A percentile compares a stretch with the other conserved stretches of the same genome.
Conservation (phyloP, 2,329 filamentous ascomycete genomes). For the Cercospora berteroae region DNA sequence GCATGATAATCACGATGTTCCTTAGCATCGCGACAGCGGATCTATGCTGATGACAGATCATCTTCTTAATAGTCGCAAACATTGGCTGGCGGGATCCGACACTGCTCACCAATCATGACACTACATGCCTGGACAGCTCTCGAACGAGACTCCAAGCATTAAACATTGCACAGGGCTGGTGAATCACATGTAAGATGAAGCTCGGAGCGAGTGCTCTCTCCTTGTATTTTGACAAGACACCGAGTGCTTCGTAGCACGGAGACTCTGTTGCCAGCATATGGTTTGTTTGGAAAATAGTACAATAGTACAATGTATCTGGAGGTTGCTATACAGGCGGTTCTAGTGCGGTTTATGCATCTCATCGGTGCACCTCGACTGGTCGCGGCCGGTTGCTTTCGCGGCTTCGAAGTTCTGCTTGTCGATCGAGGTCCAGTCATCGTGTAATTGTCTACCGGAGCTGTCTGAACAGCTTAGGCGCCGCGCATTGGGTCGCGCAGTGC, state of each 20-base stretch:
- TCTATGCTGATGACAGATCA: neutral
- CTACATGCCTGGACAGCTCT: neutral
- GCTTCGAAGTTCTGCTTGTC: neutral
- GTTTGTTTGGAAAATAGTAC: conserved; percentile 5
- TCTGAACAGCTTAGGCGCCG: conserved; percentile 92
- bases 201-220: neutral
- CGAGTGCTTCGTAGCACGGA: neutral
- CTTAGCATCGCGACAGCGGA: neutral
- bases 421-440: conserved; percentile 1
- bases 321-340: conserved; percentile 38
- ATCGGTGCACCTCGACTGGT: conserved; percentile 4
- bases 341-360: conserved; percentile 8
- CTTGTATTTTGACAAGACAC: too few species aligned
- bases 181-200: too few species aligned
- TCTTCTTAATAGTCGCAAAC: neutral
- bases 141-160: neutral
- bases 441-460: conserved; percentile 70
- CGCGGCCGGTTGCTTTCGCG: neutral
- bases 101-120: neutral
- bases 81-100: neutral
- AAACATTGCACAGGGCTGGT: too few species aligned
- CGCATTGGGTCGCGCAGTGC: conserved; percentile 90
- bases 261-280: neutral
- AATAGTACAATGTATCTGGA: conserved; percentile 38
- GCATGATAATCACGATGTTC: neutral